Base-by-base conservation (phyloP, 2,329 filamentous ascomycete species). In the Camptophora hylomeconis region DNA sequence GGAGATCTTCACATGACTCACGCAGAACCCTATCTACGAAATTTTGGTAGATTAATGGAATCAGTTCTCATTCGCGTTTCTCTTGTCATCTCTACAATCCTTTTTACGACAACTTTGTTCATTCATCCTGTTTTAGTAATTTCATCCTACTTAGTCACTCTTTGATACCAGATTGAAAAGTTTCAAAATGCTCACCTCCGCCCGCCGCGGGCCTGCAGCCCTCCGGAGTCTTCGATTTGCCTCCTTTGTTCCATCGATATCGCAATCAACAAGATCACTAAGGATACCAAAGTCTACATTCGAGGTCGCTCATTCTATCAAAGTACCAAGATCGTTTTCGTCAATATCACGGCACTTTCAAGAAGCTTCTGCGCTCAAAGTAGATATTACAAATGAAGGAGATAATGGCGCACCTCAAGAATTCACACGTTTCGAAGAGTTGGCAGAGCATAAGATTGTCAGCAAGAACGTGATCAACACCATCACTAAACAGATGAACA, bases 401-500 rank as follows among this genome's bases (percentile, higher is more conserved):
- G n/a, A 16, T 21, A 11, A 20, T 2, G 5, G 23, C n/a, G n/a
- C n/a, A 15, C 15, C 20, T 15, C n/a, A 15, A 4, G 36, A 48
- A 7, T 45, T 57, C 38, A 51, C 52, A 8, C 45, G 47, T 15
- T 63, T 62, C 33, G 35, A 45, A 10, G 52, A 61, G 23, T 41
- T 64, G 26, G 46, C 42, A 17, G 39, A 47, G 2, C 39, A 50
- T 16, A 49, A 49, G 2, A 35, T 63, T 25, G 68, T 92, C 22
- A 64, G 86, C 47, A 48, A 56, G 14, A 70, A 64, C 35, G 56
- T 94, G 28, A 63, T 92, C 38, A 48, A 63, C 3, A 67, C 76
- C 15, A 74, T 98, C 44, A 79, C 70, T 2, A 44, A 68, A 4
- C 69, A 72, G 29, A 80, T 95, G 75, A 61, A 67, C 16, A 77